Evolutionary conservation across 169 alveolate genomes (phyloP), one percentile per base, ranked within the genome.

Genomic region (Cryptosporidium viatorum): DNA sequence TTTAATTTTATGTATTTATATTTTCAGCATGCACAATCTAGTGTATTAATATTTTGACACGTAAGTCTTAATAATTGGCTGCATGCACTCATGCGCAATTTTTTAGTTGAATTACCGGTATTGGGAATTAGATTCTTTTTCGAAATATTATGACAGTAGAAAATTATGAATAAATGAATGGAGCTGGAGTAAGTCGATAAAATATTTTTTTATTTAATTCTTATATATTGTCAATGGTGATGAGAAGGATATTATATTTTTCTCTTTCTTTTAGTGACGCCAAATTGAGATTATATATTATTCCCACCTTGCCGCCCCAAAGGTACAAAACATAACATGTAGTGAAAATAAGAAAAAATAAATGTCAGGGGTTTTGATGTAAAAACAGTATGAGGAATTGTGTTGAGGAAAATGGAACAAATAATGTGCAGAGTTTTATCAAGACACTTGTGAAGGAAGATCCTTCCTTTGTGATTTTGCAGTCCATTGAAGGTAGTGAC

Each of bases 291-390:
- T 9, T 8, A 23, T 26, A 23, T 10, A 55, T 55, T 23, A 21
- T 55, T 23, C 8, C n/a, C 1, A 12, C 12, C 37, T n/a, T 26
- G 67, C 67, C 67, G 35, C 29, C 67, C 67, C 67, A n/a, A 55
- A 23, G 67, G 35, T 55, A 55, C 39, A 37, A 2, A 26, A 5
- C 14, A 21, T 23, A 55, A 26, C 67, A 55, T 55, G 67, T 55
- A 55, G 31, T n/a, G 50, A 69, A 69, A 69, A 37, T 41, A 69
- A 48, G 55, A 48, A 48, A 48, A 29, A 69, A 37, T 41, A 69
- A 69, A 69, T 69, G 41, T 43, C n/a, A 45, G 14, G 55, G 45
- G 48, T 48, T 71, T 50, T 48, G 45, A 33, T n/a, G 16, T 73
- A 10, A 35, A 65, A 29, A 9, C 31, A 73, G 9, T 10, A 73